Evolutionary conservation across 768 basidiomycete genomes (phyloP), one percentile per base, ranked within the genome.

Genomic region (Rhizopogon vesiculosus): DNA sequence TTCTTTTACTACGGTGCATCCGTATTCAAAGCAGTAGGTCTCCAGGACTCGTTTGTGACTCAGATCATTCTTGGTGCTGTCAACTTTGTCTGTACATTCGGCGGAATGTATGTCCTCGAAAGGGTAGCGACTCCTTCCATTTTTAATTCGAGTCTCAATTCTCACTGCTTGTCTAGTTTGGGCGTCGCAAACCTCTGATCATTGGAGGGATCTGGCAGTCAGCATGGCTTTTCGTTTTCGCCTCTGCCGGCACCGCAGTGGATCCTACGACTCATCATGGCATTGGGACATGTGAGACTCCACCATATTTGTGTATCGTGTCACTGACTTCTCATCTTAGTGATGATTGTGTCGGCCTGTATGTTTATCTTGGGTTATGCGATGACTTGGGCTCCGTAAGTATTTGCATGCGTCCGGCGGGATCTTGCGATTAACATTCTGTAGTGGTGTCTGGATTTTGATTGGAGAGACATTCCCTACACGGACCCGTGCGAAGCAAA

Each of bases 391-490:
- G 84, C 79, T 15, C 85, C 86, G 69, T 78, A 59, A 51, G 74
- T 66, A 13, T 3, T 19, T 43, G 31, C 42, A 45, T 9, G 3
- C 9, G 12, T 38, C 35, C 35, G 13, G 35, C 13, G 15, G 5
- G 15, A 3, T 22, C 15, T 16, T 38, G 15, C 9, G 48, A 49
- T 10, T 3, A 45, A 29, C 40, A 33, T 43, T 49, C n/a, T 38
- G 3, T 51, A 71, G 77, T n/a, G 85, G 86, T 45, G 68, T 89
- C 40, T 90, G 87, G 87, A 87, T 90, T 63, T 74, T 89, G 18
- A 86, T 85, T 54, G 87, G 86, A 39, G 87, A 90, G 69, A 87
- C 85, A 1, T 89, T 88, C 76, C 83, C 86, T 0, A 87, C 84
- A 9, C 76, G 85, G 22, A 86, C 86, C 4, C 79, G 87, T 53